phyloP scores from a whole-genome alignment of 2,329 filamentous ascomycete species.

The Trichoderma sp. region DNA sequence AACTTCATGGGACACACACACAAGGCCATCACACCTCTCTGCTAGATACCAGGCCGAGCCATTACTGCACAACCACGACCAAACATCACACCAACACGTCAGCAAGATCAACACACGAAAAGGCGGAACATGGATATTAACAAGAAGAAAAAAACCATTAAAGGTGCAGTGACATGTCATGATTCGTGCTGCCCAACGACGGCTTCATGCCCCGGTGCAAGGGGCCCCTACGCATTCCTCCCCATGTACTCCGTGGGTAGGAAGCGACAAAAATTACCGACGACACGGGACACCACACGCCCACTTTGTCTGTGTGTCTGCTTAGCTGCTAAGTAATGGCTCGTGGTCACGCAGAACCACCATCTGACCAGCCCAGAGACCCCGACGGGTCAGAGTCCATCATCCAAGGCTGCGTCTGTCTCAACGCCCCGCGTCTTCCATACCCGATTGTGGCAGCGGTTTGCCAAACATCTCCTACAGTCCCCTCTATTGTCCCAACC shows the following conservation, averaged over 20 bases:
- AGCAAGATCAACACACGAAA: background rate
- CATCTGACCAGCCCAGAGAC: constrained; percentile 17
- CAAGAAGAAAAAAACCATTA: background rate
- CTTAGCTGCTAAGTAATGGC: constrained; percentile 9
- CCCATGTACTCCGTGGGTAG: background rate
- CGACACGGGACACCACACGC: constrained; percentile 3
- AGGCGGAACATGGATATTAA: background rate
- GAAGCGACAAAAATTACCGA: background rate
- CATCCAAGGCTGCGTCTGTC: constrained; percentile 33
- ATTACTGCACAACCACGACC: too few relatives aligned
- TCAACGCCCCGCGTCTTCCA: constrained; percentile 34
- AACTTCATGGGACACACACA: too few relatives aligned
- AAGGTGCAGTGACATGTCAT: constrained; percentile 18
- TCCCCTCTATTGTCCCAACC: constrained; percentile 29
- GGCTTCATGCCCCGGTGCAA: constrained; percentile 14
- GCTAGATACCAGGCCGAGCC: too few relatives aligned
- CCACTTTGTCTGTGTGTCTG: background rate
- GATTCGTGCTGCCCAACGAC: constrained; percentile 20
- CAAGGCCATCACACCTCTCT: too few relatives aligned
- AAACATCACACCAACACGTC: too few relatives aligned
- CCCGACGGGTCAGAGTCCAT: constrained; percentile 20
- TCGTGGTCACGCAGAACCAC: constrained; percentile 24
- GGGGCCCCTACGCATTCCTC: constrained; percentile 20
- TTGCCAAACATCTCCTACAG: constrained; percentile 36
- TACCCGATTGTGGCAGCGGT: constrained; percentile 38